These are phyloP conservation scores for Cercophora sp. DNA, from an alignment of 495 filamentous ascomycete species.

Conservation along the genomic window DNA sequence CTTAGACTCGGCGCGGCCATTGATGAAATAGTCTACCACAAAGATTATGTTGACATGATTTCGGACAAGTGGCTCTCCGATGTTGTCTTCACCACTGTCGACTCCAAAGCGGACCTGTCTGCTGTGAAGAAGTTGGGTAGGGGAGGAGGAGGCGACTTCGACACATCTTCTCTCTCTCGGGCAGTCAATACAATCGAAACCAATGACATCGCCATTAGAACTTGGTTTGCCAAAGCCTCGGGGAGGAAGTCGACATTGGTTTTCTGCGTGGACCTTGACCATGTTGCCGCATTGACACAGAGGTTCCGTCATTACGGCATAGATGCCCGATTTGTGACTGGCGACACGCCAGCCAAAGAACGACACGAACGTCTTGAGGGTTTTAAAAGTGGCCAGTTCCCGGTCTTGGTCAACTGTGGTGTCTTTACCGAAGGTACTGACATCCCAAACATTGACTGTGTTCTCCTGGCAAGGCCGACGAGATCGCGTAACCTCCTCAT, in stretches of 20 bases:
- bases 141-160: slow-evolving; percentile 72
- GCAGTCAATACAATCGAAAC: slow-evolving; percentile 73
- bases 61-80: slow-evolving; percentile 77
- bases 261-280: slow-evolving; percentile 86
- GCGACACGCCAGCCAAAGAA: slow-evolving; percentile 61
- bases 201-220: slow-evolving; percentile 77
- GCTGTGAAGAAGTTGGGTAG: slow-evolving; percentile 48
- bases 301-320: slow-evolving; percentile 72
- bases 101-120: slow-evolving; percentile 71
- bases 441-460: slow-evolving; percentile 94
- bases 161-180: slow-evolving; percentile 62
- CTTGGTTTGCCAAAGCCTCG: slow-evolving; percentile 75
- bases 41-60: slow-evolving; percentile 97
- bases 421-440: slow-evolving; percentile 97
- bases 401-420: slow-evolving; percentile 90
- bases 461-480: slow-evolving; percentile 85
- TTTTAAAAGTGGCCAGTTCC: slow-evolving; percentile 74
- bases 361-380: slow-evolving; percentile 64
- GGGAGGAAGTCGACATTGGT: slow-evolving; percentile 79
- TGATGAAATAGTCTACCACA: slow-evolving; percentile 96
- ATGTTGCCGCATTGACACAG: slow-evolving; percentile 67
- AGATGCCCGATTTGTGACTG: slow-evolving; percentile 80
- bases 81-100: slow-evolving; percentile 89
- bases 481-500: slow-evolving; percentile 84
- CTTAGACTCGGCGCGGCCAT: slow-evolving; percentile 82